Evolutionary conservation across 306 rosid genomes (phyloP).

Genomic region (Dalbergia oliveri): DNA sequence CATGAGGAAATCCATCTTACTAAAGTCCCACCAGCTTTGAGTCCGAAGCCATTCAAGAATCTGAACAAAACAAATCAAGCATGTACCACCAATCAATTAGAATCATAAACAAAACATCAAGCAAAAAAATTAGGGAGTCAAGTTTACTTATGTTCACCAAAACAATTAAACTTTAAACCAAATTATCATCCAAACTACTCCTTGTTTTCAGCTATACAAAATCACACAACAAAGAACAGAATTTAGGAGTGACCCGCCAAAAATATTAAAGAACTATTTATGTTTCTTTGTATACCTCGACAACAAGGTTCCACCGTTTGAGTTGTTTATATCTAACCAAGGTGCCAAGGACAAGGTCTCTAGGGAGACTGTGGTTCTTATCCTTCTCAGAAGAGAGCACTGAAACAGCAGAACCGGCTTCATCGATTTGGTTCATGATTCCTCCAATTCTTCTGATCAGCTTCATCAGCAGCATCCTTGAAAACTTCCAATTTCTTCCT

Average conservation of each 20-base stretch:
- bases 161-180: not conserved
- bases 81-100: conserved; percentile 2
- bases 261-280: not conserved
- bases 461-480: conserved; percentile 81
- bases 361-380: conserved; percentile 62
- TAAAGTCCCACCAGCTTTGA: conserved; percentile 91
- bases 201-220: not conserved
- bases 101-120: conserved; percentile 21
- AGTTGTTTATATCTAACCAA: conserved; percentile 88
- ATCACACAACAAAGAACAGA: not conserved
- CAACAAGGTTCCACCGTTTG: conserved; percentile 82
- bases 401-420: conserved; percentile 78
- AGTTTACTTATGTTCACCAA: too few species aligned
- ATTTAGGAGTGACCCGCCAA: not conserved
- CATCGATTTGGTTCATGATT: conserved; percentile 78
- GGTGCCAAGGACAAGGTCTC: conserved; percentile 79
- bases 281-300: conserved; percentile 66
- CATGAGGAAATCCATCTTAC: conserved; percentile 91
- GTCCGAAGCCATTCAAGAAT: conserved; percentile 89
- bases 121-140: not conserved
- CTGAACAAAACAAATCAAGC: conserved; percentile 55
- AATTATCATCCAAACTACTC: not conserved
- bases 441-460: conserved; percentile 88
- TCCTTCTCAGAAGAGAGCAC: conserved; percentile 68
- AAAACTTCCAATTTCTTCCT: conserved; percentile 72